Evolutionary conservation across 345 rosid species (phyloP), one percentile per base, ranked within the genome.

Genomic region (Erucastrum elatum): DNA sequence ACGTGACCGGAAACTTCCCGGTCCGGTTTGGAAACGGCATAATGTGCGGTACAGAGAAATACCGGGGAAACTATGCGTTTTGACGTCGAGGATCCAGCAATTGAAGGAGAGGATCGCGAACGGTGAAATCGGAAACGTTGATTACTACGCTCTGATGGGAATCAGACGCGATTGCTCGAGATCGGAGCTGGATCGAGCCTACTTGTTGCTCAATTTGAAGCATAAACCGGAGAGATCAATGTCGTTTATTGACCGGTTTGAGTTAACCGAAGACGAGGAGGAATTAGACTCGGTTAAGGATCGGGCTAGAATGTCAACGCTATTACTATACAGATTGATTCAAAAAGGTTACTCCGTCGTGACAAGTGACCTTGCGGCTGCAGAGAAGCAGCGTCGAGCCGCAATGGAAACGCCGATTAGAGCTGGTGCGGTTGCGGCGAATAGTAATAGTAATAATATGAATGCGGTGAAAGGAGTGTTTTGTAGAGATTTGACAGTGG

Each of bases 1-100:
- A 66, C 88, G 99, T 0, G 98, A 93, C n/a, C 77, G 98, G 82
- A 93, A 91, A 79, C 93, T 96, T 2, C 99, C 98, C 1, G 99
- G 99, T 44, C 99, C 99, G 29, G 94, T 85, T 46, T 96, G 99
- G 99, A 96, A 96, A 86, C 87, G 90, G 49, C 99, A 93, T 71
- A 83, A 89, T 1, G 96, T 93, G 26, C 85, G 90, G 69, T 96
- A 93, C 87, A 79, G 90, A 29, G 99, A 96, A 68, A 91, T 96
- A 46, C 98, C 99, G 2, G 98, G 94, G 10, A 91, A 87, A 66
- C 75, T 96, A 44, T 91, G 96, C 46, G 88, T 89, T 0, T 86
- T 96, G 63, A 82, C 97, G 4, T 31, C 87, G 2, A 90, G 84
- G 76, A 88, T 87, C 49, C 90, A 91, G 62, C 85, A 78, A 73